Evolutionary conservation across 2,329 filamentous ascomycete genomes (phyloP).

Genomic region (Pseudocercospora cruenta): DNA sequence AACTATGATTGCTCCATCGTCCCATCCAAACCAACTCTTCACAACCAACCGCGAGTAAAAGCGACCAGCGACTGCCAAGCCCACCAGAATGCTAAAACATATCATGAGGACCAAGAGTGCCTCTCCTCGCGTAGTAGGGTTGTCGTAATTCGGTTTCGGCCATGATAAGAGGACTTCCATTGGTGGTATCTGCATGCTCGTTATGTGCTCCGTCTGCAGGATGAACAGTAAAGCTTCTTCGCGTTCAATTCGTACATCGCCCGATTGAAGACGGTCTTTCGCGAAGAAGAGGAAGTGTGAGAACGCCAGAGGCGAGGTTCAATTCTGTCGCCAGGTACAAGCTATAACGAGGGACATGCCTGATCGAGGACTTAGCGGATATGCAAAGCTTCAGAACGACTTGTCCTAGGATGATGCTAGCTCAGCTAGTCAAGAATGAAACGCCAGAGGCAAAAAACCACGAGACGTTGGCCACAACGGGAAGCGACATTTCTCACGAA

Average conservation of each 20-base stretch:
- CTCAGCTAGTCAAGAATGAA: not conserved
- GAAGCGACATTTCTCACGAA: constrained; percentile 14
- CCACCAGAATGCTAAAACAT: constrained; percentile 44
- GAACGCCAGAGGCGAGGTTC: not conserved
- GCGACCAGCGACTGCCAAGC: constrained; percentile 42
- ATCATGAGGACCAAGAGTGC: constrained; percentile 46
- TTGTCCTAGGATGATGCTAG: constrained; percentile 14
- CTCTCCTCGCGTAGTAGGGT: constrained; percentile 46
- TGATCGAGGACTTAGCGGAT: not conserved
- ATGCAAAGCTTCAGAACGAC: constrained; percentile 4
- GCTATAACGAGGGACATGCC: not conserved
- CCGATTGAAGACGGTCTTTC: not conserved
- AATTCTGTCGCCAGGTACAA: not conserved
- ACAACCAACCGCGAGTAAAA: constrained; percentile 46
- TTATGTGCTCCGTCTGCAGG: not conserved
- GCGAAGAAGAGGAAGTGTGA: not conserved
- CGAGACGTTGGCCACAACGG: constrained; percentile 7
- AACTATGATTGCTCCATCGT: constrained; percentile 47
- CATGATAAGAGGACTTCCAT: constrained; percentile 42
- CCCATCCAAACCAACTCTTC: constrained; percentile 48
- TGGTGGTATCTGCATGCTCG: constrained; percentile 34
- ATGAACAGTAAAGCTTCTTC: not conserved
- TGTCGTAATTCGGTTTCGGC: constrained; percentile 47
- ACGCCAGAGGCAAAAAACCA: constrained; percentile 1
- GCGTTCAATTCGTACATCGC: not conserved